Evolutionary conservation across 1,284 basidiomycete species (phyloP).

Genomic region (Boletus semigastroideus): DNA sequence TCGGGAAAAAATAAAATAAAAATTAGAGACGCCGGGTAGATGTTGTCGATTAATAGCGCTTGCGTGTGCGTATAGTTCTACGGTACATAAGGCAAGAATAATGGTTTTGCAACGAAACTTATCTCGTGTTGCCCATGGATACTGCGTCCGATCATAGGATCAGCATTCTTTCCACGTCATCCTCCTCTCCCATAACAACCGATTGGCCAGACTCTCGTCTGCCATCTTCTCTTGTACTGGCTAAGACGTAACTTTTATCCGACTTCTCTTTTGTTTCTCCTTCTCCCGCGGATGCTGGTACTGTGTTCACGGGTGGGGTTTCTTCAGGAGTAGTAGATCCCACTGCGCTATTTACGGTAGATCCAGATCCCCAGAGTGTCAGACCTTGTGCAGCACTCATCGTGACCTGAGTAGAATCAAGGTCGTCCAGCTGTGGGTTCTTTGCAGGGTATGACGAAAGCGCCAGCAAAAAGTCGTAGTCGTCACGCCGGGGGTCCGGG

Average conservation of each 20-base stretch:
- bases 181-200: conserved; percentile 23
- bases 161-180: conserved; percentile 29
- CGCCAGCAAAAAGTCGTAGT: conserved; percentile 48
- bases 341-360: not conserved
- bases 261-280: not conserved
- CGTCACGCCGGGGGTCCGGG: conserved; percentile 26
- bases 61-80: too few species aligned
- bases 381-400: conserved; percentile 42
- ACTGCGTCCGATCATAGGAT: conserved; percentile 3
- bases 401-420: conserved; percentile 43
- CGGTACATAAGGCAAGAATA: too few species aligned
- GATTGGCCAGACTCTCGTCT: not conserved
- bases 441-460: conserved; percentile 39
- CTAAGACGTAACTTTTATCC: not conserved
- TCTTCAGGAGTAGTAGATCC: conserved; percentile 1
- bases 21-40: too few species aligned
- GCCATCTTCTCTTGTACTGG: not conserved
- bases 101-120: too few species aligned
- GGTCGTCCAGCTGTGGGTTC: conserved; percentile 37
- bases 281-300: not conserved
- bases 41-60: too few species aligned
- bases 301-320: conserved; percentile 1
- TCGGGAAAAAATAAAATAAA: not conserved
- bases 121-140: not conserved
- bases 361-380: conserved; percentile 38